Evolutionary conservation across 345 rosid genomes (phyloP).

Genomic region (Dipteronia sinensis): DNA sequence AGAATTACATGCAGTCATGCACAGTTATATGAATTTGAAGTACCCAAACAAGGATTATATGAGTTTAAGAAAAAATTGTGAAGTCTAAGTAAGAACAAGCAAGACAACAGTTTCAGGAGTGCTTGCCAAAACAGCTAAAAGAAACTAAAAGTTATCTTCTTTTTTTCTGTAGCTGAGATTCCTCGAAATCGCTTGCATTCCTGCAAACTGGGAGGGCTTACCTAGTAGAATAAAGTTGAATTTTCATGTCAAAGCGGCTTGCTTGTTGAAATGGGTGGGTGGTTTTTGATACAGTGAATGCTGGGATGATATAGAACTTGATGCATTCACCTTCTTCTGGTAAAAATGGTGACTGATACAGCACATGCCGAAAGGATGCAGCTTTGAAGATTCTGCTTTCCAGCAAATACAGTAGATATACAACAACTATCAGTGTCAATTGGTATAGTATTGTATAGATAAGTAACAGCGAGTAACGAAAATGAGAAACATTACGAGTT

Average conservation of each 20-base stretch:
- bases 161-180: neutral
- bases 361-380: neutral
- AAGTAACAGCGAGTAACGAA: neutral
- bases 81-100: no score
- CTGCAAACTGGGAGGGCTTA: constrained; percentile 2
- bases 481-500: neutral
- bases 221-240: neutral
- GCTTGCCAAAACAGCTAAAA: neutral
- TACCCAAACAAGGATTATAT: no score
- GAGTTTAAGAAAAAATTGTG: no score
- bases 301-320: neutral
- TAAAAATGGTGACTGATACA: neutral
- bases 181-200: neutral
- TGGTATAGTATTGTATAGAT: neutral
- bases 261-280: neutral
- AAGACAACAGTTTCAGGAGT: neutral
- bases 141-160: neutral
- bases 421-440: constrained; percentile 6
- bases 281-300: neutral
- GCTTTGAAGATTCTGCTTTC: constrained; percentile 9
- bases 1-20: neutral
- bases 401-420: neutral
- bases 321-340: neutral
- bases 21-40: neutral
- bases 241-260: constrained; percentile 1